Percentiles rank a stretch among this genome's conserved stretches.
These are phyloP conservation scores for Gnomoniopsis sp. DNA, from an alignment of 2,329 filamentous ascomycete species.

Conservation along the genomic window DNA sequence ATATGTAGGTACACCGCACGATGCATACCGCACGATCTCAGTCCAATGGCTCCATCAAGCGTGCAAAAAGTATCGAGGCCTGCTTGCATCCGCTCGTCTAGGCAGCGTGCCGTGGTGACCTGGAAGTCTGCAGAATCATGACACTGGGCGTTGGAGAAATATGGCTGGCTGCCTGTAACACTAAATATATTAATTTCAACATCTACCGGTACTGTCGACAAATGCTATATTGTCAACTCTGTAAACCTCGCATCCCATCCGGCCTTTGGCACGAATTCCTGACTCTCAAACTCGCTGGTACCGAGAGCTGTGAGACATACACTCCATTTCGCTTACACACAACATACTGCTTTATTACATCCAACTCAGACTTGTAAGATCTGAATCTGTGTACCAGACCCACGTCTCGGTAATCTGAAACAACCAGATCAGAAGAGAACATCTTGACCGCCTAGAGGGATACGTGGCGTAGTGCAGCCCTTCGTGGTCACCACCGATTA, in stretches of 20 bases:
- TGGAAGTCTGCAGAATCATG: background rate
- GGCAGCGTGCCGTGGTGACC: background rate
- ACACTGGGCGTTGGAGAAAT: slow-evolving; percentile 12
- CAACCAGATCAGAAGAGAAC: background rate
- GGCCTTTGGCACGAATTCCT: background rate
- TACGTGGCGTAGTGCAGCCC: background rate
- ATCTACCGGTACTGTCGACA: no score
- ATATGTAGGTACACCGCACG: slow-evolving; percentile 7
- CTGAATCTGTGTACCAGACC: slow-evolving; percentile 4
- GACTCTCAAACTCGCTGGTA: background rate
- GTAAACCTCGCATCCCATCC: no score
- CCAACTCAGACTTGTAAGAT: background rate
- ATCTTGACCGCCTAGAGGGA: background rate
- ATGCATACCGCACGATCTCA: slow-evolving; percentile 24
- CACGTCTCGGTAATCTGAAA: slow-evolving; percentile 19
- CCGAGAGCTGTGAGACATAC: background rate
- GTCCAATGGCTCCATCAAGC: background rate
- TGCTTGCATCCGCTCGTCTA: background rate
- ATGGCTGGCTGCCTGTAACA: background rate
- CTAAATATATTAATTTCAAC: background rate
- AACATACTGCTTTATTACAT: background rate
- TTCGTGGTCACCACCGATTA: background rate
- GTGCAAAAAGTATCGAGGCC: background rate
- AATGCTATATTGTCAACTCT: no score
- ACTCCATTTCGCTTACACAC: slow-evolving; percentile 9